A percentile compares a stretch with the other conserved stretches of the same genome.
Conservation (phyloP, 495 filamentous ascomycete genomes). For the Massariosphaeria phaeospora region DNA sequence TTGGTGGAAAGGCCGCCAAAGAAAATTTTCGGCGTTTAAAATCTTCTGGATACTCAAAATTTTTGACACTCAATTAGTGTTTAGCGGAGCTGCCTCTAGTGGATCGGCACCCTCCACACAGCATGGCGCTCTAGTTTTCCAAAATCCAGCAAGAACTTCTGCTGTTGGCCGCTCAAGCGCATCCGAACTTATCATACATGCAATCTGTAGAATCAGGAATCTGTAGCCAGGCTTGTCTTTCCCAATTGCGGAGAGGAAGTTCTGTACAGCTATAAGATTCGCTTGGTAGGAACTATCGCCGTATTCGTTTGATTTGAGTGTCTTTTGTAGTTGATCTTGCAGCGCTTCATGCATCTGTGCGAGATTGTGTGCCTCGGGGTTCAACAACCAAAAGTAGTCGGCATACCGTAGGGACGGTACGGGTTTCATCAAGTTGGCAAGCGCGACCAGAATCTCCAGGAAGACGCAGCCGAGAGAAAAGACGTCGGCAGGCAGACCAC, state of each 20-base stretch:
- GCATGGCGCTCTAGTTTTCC: neutral
- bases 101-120: neutral
- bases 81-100: neutral
- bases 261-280: neutral
- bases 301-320: neutral
- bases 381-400: neutral
- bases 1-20: no score
- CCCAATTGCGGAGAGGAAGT: neutral
- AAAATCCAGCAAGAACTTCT: neutral
- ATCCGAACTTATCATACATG: neutral
- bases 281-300: conserved; percentile 9
- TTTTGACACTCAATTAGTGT: no score
- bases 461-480: conserved; percentile 30
- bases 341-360: neutral
- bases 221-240: neutral
- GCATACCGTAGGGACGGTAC: no score
- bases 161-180: neutral
- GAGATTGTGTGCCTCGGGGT: neutral
- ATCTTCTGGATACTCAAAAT: no score
- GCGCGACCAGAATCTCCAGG: conserved; percentile 8
- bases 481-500: conserved; percentile 18
- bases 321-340: neutral
- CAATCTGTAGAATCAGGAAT: neutral
- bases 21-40: no score
- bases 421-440: no score